Evolutionary conservation across 352 stramenopile species (phyloP).

Genomic region (Globisporangium parvum): DNA sequence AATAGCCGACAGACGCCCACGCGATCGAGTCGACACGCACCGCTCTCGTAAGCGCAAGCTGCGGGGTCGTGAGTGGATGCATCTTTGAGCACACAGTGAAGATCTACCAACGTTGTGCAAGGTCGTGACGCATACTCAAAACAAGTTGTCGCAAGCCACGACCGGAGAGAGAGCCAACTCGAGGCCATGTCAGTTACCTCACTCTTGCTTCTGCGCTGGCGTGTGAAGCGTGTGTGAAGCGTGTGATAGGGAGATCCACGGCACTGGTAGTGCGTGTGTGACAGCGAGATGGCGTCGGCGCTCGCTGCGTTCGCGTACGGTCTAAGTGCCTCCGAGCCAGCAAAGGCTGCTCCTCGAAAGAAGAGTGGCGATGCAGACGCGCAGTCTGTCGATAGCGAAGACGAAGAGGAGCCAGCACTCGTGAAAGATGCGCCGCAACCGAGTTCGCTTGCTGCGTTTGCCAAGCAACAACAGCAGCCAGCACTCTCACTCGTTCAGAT

Average conservation of each 20-base stretch:
- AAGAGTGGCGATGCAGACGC: constrained; percentile 21
- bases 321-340: neutral
- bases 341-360: neutral
- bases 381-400: constrained; percentile 24
- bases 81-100: no score
- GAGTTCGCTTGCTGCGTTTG: constrained; percentile 24
- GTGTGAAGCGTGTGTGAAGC: no score
- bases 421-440: neutral
- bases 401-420: constrained; percentile 7
- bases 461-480: constrained; percentile 14
- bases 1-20: no score
- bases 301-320: constrained; percentile 6
- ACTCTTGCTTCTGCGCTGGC: neutral
- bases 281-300: constrained; percentile 4
- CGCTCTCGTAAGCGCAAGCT: no score
- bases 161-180: no score
- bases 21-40: no score
- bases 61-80: no score
- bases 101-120: no score
- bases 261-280: neutral
- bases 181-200: neutral
- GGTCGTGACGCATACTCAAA: no score
- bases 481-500: constrained; percentile 17
- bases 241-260: neutral
- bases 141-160: no score